Conservation (phyloP, 1,284 basidiomycete genomes). For the Hemileia vastatrix region DNA sequence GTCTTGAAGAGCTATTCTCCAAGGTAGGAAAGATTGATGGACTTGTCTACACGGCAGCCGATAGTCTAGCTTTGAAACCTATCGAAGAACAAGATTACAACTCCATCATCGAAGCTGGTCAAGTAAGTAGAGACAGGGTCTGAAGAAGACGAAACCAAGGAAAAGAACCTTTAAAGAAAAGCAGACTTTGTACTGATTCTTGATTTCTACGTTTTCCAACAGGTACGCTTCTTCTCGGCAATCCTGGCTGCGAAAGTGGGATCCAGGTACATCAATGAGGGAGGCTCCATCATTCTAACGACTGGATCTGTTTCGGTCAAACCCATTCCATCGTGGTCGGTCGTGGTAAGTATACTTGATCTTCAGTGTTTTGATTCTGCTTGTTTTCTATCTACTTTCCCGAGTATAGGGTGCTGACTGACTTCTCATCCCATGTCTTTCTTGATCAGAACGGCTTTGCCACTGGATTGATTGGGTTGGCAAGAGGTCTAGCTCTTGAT, state of each 20-base stretch:
- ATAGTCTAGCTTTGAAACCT: slow-evolving; percentile 11
- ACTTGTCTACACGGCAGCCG: slow-evolving; percentile 29
- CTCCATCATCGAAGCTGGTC: slow-evolving; percentile 22
- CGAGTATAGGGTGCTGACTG: not conserved
- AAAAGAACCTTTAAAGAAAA: not conserved
- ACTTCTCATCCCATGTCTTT: no score
- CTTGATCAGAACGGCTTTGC: slow-evolving; percentile 1
- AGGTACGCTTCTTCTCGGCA: slow-evolving; percentile 22
- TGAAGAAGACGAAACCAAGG: no score
- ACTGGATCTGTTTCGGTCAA: slow-evolving; percentile 25
- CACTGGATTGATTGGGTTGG: no score
- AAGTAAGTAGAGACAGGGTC: not conserved
- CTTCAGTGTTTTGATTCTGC: no score
- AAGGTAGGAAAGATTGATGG: slow-evolving; percentile 28
- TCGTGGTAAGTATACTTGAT: no score
- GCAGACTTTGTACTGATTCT: not conserved
- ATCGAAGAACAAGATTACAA: slow-evolving; percentile 23
- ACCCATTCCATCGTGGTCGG: not conserved
- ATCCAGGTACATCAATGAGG: slow-evolving; percentile 4
- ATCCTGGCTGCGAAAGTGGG: slow-evolving; percentile 28
- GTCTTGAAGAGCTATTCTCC: slow-evolving; percentile 22
- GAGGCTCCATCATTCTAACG: slow-evolving; percentile 26
- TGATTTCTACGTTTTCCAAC: not conserved
- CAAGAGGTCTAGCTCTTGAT: no score
- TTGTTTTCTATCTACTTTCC: no score